Evolutionary conservation across 345 rosid genomes (phyloP).

Genomic region (Eucalyptus cloeziana): DNA sequence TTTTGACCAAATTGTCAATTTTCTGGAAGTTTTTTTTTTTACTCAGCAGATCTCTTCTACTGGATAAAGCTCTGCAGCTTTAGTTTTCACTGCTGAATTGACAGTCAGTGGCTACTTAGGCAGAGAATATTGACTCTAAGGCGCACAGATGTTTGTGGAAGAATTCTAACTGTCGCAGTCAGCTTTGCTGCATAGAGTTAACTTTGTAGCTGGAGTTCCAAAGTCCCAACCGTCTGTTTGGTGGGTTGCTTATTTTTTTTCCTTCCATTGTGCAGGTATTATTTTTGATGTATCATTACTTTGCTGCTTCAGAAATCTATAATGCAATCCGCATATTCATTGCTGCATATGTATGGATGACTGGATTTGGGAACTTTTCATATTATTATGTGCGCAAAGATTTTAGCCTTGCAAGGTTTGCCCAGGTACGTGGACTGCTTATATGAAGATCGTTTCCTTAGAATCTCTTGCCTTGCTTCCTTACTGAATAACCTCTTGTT

Average conservation of each 20-base stretch:
- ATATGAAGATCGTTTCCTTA: background rate
- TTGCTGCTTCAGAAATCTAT: slow-evolving; percentile 89
- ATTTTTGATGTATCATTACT: slow-evolving; percentile 99
- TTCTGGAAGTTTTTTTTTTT: background rate
- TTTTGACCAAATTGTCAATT: background rate
- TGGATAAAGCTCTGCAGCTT: background rate
- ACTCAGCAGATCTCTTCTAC: background rate
- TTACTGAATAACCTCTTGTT: background rate
- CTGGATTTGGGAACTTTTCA: slow-evolving; percentile 99
- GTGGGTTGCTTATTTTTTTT: background rate
- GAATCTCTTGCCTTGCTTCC: background rate
- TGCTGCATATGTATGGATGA: slow-evolving; percentile 99
- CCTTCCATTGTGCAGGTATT: slow-evolving; percentile 50
- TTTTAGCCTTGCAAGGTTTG: slow-evolving; percentile 90
- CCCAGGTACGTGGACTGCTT: slow-evolving; percentile 52
- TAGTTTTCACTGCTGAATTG: background rate
- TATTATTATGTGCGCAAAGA: slow-evolving; percentile 96
- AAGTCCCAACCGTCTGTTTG: background rate
- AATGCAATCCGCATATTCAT: slow-evolving; percentile 92
- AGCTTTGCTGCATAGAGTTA: background rate
- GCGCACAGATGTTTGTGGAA: background rate
- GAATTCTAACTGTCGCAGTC: background rate
- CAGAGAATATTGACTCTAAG: background rate
- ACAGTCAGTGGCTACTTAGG: background rate
- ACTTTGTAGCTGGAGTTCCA: background rate